Percentiles rank a stretch among this genome's conserved stretches.
Evolutionary conservation across 2,329 filamentous ascomycete species (phyloP).

Genomic region (Malbranchea zuffiana): DNA sequence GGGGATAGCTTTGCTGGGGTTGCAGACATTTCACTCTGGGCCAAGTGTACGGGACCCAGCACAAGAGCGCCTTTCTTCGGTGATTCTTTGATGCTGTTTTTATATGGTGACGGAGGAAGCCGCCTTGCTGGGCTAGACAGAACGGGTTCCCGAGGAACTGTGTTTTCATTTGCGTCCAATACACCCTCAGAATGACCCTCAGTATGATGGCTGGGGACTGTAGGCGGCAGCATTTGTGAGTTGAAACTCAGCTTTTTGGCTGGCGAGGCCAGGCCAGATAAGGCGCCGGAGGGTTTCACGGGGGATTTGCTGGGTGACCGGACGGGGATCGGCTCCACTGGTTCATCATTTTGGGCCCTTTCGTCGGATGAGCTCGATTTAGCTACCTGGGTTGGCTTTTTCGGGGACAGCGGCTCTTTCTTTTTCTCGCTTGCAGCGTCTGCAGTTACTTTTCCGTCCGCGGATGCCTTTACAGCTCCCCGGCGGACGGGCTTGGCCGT

Average conservation of each 20-base stretch:
- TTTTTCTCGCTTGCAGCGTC: conserved; percentile 22
- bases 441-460: conserved; percentile 20
- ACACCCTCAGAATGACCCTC: no score
- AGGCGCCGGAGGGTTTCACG: conserved; percentile 21
- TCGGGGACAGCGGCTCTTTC: conserved; percentile 36
- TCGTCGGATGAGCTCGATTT: conserved; percentile 28
- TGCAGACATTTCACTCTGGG: conserved; percentile 10
- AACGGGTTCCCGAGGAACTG: no score
- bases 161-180: no score
- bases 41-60: conserved; percentile 16
- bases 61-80: conserved; percentile 27
- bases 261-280: conserved; percentile 24
- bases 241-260: conserved; percentile 30
- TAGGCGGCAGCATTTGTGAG: no score
- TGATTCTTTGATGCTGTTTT: conserved; percentile 33
- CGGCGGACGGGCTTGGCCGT: conserved; percentile 39
- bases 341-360: conserved; percentile 30
- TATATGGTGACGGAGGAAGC: conserved; percentile 35
- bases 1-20: conserved; percentile 22
- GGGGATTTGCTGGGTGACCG: conserved; percentile 25
- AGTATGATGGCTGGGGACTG: no score
- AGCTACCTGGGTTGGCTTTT: conserved; percentile 39
- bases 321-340: conserved; percentile 30
- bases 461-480: conserved; percentile 18
- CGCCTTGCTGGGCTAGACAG: conserved; percentile 36